Base-by-base conservation (phyloP, 2,329 filamentous ascomycete genomes). In the Didymella pomorum region DNA sequence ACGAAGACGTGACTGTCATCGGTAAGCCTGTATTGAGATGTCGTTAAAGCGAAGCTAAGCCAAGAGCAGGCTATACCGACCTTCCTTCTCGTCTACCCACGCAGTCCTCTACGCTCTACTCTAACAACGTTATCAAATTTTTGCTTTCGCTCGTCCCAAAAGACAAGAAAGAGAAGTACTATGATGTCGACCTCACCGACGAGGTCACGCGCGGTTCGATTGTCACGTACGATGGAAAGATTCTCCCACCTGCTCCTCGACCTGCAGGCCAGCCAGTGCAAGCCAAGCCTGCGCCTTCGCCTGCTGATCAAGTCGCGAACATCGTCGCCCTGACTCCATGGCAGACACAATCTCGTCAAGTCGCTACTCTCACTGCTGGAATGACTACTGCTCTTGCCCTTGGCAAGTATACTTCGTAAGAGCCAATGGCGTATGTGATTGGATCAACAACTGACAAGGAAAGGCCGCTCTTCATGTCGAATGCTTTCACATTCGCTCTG, bases 101-200 rank as follows among this genome's bases (percentile, higher is more conserved):
- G 0, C 93, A 97, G 75, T 92, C 92, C 0, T 96, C 92, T 0
- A 96, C 91, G 0, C 80, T 97, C 20, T 97, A 96, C 77, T 95
- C 91, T 2, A 97, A 96, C 83, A 97, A 97, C 72, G 93, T 96
- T 69, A 93, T 89, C 65, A 97, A 96, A 73, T 90, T 93, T 56
- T 80, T 96, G 26, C 82, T 97, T 10, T 95, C 92, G 0, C 92
- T 96, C 83, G 78, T 87, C 1, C 91, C 92, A 1, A 85, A 89
- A 58, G 87, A 92, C 2, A 92, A 92, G 2, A 85, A 88, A 61
- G 88, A 93, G 1, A 92, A 91, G 63, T 84, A 89, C 35, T 96
- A 92, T 63, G 91, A 91, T 8, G 83, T 96, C 44, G 91, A 96
- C 67, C 81, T 96, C 4, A 84, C 86, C 0, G 93, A 96, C 66